Conservation (phyloP, 495 filamentous ascomycete genomes). For the Mycothermus thermophilus region DNA sequence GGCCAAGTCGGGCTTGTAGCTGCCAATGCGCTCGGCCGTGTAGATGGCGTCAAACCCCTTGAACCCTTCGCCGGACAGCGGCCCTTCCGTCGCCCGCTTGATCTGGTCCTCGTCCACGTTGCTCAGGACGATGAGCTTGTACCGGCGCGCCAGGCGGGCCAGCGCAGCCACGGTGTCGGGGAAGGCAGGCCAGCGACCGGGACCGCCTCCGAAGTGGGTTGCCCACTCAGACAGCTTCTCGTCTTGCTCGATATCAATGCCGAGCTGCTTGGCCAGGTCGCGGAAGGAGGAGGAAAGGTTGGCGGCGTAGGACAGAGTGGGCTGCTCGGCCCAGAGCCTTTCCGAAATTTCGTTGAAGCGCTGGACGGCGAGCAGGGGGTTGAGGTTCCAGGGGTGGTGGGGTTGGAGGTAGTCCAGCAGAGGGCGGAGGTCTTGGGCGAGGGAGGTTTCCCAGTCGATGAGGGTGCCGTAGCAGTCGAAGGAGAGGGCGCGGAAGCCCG, state of each 20-base stretch:
- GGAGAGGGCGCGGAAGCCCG: constrained; percentile 37
- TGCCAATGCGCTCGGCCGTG: constrained; percentile 62
- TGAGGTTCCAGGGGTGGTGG: constrained; percentile 28
- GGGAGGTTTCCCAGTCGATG: constrained; percentile 55
- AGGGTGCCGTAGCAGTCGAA: constrained; percentile 82
- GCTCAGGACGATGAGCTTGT: constrained; percentile 56
- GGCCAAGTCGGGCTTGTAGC: constrained; percentile 53
- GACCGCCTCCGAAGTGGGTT: constrained; percentile 34
- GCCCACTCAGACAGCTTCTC: constrained; percentile 15
- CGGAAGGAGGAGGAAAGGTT: constrained; percentile 40
- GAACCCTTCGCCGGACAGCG: constrained; percentile 20
- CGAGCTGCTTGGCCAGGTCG: constrained; percentile 28
- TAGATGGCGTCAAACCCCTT: constrained; percentile 49
- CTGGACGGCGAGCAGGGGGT: constrained; percentile 17
- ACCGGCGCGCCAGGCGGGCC: constrained; percentile 37
- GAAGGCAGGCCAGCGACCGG: constrained; percentile 51
- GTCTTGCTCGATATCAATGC: constrained; percentile 18
- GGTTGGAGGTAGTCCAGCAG: constrained; percentile 28
- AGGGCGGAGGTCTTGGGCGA: constrained; percentile 21
- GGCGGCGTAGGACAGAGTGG: constrained; percentile 42
- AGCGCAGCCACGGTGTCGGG: constrained; percentile 49
- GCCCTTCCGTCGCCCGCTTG: constrained; percentile 33
- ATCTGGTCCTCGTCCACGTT: constrained; percentile 60
- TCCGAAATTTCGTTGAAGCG: constrained; percentile 20
- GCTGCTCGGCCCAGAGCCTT: constrained; percentile 34